Base-by-base conservation (phyloP, 2,329 filamentous ascomycete genomes). In the Microsporum audouinii region DNA sequence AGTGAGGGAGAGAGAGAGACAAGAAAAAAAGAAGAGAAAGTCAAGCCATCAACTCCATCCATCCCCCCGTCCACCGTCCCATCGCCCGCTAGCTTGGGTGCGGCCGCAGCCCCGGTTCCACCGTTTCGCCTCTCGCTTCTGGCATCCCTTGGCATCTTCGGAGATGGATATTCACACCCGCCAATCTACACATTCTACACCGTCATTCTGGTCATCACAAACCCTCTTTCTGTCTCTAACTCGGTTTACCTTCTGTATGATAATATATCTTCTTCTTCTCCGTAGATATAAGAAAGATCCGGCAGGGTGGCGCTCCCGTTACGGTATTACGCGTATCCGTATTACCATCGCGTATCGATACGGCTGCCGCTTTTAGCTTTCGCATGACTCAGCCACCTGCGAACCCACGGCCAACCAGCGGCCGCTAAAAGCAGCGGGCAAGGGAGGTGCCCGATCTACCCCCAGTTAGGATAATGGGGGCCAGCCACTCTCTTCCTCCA, bases 51-150 rank as follows among this genome's bases (percentile, higher is more conserved):
- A 8, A 17, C 43, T 17, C 12, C 5, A 5, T 47, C n/a, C 43
- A 5, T 27, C 17, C 17, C 7, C 1, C n/a, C 49, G 29, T n/a
- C 49, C 29, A n/a, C 49, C 49, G 23, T 55, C 49, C 49, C 49
- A 55, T 55, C 49, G 29, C 33, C 49, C 49, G 29, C 49, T 55
- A 55, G 49, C 49, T 31, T 55, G 49, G 49, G 49, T 47, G 43
- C 43, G 43, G 43, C 43, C 43, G 43, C 43, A 47, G 43, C 43
- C 43, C 43, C 31, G 49, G 49, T 55, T 55, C 49, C 49, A 55
- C 49, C 49, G 49, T 55, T 55, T 55, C 49, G 49, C 49, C 49
- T 55, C 49, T 55, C 49, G 49, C 49, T 55, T 55, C 49, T 55
- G 49, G 49, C 49, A 55, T 29, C 33, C 23, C 49, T 55, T 55